These are phyloP conservation scores for Pseudonitzschia multiseries DNA, from an alignment of 108 stramenopile genomes.

Conservation along the genomic window DNA sequence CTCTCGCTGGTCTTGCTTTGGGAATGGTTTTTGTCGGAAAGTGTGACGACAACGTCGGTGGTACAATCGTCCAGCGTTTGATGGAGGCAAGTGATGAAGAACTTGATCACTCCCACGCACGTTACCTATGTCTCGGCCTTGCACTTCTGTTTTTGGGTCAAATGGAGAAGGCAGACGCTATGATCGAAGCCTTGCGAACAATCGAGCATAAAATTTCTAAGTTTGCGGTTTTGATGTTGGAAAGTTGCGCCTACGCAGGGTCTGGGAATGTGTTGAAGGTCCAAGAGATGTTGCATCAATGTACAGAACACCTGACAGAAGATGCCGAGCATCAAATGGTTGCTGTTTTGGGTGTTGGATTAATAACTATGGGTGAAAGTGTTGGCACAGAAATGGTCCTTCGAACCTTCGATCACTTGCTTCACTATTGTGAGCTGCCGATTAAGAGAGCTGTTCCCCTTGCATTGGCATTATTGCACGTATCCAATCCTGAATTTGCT, in stretches of 20 bases:
- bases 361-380: conserved; percentile 98
- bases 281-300: conserved; percentile 97
- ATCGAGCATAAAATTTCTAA: conserved; percentile 95
- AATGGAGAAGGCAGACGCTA: conserved; percentile 96
- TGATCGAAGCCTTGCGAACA: conserved; percentile 94
- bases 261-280: conserved; percentile 97
- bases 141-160: conserved; percentile 95
- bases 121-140: conserved; percentile 93
- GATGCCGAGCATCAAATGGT: conserved; percentile 94
- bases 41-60: conserved; percentile 90
- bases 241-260: conserved; percentile 96
- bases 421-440: conserved; percentile 98
- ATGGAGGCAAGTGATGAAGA: conserved; percentile 99
- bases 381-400: conserved; percentile 98
- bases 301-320: conserved; percentile 95
- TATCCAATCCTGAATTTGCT: conserved; percentile 96
- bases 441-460: conserved; percentile 98
- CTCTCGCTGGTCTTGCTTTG: conserved; percentile 88
- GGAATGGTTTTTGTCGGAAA: conserved; percentile 98
- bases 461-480: conserved; percentile 88
- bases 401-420: conserved; percentile 96
- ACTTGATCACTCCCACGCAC: conserved; percentile 90
- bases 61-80: conserved; percentile 93
- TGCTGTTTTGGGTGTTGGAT: conserved; percentile 93
- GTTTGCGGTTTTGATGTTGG: conserved; percentile 89